A percentile compares a stretch with the other conserved stretches of the same genome.
phyloP scores from a whole-genome alignment of 202 grass and related monocot species.

The Saccharum hybrid region DNA sequence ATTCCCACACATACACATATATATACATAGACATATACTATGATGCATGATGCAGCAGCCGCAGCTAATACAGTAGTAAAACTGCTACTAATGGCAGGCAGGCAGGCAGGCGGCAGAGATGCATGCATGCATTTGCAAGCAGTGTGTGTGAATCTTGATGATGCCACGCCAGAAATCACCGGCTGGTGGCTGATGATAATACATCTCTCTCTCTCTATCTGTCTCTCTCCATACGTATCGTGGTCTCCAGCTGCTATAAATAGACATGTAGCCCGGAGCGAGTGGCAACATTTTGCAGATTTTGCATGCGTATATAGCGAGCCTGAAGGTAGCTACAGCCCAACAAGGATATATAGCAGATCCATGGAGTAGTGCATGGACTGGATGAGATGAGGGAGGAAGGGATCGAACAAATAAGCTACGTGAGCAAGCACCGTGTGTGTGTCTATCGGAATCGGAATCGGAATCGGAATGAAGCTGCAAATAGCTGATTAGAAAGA shows the following conservation, averaged over 20 bases:
- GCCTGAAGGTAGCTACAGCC: neutral
- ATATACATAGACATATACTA: neutral
- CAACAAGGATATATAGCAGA: too few species aligned
- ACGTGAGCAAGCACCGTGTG: too few species aligned
- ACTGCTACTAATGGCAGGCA: neutral
- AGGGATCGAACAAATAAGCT: too few species aligned
- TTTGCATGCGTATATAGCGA: neutral
- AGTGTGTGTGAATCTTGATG: conserved; percentile 98
- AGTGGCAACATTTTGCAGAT: neutral
- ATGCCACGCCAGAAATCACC: conserved; percentile 87
- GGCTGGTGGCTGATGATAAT: conserved; percentile 6
- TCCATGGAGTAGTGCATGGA: too few species aligned
- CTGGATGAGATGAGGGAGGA: too few species aligned
- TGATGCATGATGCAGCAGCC: neutral
- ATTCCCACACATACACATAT: conserved; percentile 63
- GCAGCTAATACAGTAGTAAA: neutral
- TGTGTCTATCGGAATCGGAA: too few species aligned
- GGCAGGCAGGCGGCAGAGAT: neutral
- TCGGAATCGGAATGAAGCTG: too few species aligned
- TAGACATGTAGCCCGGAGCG: too few species aligned
- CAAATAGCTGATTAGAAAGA: too few species aligned
- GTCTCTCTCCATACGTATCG: neutral
- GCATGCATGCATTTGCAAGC: neutral
- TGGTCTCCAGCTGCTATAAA: neutral
- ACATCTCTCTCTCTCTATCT: neutral